Base-by-base conservation (phyloP, 1,284 basidiomycete genomes). In the Pterula multifida region DNA sequence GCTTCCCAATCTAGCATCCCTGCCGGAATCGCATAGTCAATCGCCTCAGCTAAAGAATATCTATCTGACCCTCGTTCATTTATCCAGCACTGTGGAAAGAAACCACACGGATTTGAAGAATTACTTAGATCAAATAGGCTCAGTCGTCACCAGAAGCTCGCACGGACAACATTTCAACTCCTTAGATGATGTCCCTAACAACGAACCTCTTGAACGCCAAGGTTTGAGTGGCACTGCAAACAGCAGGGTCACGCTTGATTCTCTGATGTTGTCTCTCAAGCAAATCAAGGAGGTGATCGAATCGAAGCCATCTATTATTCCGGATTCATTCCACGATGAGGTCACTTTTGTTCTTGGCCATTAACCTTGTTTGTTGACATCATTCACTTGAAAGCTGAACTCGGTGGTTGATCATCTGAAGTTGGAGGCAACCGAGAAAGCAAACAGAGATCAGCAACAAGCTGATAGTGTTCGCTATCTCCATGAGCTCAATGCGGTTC, bases 401-500 rank as follows among this genome's bases (percentile, higher is more conserved):
- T 68, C 68, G 51, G 66, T 80, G 19, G 49, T 78, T 44, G 58
- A 58, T 3, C 58, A 77, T 13, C 58, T 82, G 6, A 68, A 68
- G 51, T 64, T 65, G 22, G 75, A 75, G 3, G 66, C 70, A 49
- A 67, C 62, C 17, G 71, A 76, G 53, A 73, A 70, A 32, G 65
- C 64, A 2, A 53, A 71, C 1, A 73, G 78, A 55, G 58, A 68
- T 19, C 74, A 78, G 50, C 80, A 83, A 57, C 84, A 86, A 57
- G 69, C 71, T 3, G 84, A 87, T 54, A 84, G 75, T 53, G 76
- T 81, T 52, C 74, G 83, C 19, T 87, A 87, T 60, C 71, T 87
- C 22, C 81, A 82, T 54, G 83, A 87, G 59, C 69, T 87, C 28
- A 87, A 86, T 57, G 67, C 69, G 48, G 84, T 81, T 55, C 54